Percentiles rank a stretch among this genome's conserved stretches.
Conservation (phyloP, 2,329 filamentous ascomycete genomes). For the Plenodomus lindquistii region DNA sequence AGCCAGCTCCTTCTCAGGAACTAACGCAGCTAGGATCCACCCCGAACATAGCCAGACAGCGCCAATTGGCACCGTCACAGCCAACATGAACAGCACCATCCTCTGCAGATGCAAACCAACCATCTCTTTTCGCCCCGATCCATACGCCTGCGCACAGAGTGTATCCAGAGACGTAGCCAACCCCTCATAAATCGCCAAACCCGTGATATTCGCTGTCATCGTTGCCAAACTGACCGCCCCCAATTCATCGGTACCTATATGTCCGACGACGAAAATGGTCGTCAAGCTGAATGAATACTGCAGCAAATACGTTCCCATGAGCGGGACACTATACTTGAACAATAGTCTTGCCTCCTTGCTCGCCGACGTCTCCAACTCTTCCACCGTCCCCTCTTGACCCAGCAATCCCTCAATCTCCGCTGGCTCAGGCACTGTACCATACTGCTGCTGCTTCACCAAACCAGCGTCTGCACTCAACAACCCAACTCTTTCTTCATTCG, state of each 20-base stretch:
- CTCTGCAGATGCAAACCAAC: conserved; percentile 59
- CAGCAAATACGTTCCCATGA: conserved; percentile 58
- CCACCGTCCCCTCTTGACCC: conserved; percentile 22
- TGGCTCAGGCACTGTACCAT: conserved; percentile 32
- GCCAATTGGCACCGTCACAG: conserved; percentile 54
- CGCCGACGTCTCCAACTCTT: conserved; percentile 28
- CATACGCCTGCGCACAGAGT: conserved; percentile 57
- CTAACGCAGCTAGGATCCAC: conserved; percentile 50
- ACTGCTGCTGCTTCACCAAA: conserved; percentile 24
- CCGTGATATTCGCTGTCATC: conserved; percentile 60
- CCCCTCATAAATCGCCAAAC: conserved; percentile 56
- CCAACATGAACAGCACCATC: conserved; percentile 56
- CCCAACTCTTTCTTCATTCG: conserved; percentile 30
- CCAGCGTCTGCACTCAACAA: conserved; percentile 28
- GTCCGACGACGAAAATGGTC: conserved; percentile 57
- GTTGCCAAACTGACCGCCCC: conserved; percentile 58
- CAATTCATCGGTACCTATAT: conserved; percentile 57
- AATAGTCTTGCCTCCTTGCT: conserved; percentile 39
- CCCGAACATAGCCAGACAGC: conserved; percentile 56
- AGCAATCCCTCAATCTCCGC: conserved; percentile 34
- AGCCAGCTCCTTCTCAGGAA: conserved; percentile 54
- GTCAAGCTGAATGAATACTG: conserved; percentile 59
- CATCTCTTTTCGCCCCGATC: conserved; percentile 51
- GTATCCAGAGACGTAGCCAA: conserved; percentile 58
- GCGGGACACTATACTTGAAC: conserved; percentile 52